phyloP scores from a whole-genome alignment of 2,329 filamentous ascomycete species.

The Diaporthe sp. region DNA sequence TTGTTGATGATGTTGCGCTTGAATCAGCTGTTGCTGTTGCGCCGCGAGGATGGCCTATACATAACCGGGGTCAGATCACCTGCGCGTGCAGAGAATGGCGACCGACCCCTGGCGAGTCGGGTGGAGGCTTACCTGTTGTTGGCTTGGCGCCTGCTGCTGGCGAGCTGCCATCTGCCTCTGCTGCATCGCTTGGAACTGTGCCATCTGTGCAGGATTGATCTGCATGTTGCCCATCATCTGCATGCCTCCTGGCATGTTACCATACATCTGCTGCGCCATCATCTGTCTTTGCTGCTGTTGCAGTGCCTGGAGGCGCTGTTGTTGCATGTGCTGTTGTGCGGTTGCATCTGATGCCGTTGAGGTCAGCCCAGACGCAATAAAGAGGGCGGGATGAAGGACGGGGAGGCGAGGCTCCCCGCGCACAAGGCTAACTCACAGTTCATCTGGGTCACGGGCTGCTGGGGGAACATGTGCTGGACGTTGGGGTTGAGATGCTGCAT shows the following conservation, averaged over 20 bases:
- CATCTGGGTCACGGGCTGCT: conserved; percentile 58
- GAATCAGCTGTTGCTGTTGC: conserved; percentile 55
- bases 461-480: conserved; percentile 68
- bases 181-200: conserved; percentile 46
- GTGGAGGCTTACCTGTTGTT: conserved; percentile 38
- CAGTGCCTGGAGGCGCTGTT: conserved; percentile 64
- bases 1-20: conserved; percentile 52
- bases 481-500: conserved; percentile 77
- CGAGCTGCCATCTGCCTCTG: conserved; percentile 33
- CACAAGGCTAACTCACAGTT: conserved; percentile 44
- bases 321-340: conserved; percentile 56
- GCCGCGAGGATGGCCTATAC: conserved; percentile 56
- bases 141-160: conserved; percentile 35
- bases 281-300: conserved; percentile 64
- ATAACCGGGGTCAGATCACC: not conserved
- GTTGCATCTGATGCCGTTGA: conserved; percentile 37
- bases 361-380: conserved; percentile 37
- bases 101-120: conserved; percentile 36
- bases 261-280: conserved; percentile 63
- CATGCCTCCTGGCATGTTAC: conserved; percentile 61
- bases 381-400: not conserved
- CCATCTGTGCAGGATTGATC: conserved; percentile 50
- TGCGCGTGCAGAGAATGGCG: conserved; percentile 30
- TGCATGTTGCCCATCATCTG: conserved; percentile 60
- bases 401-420: not conserved